These are phyloP conservation scores for Amoebophrya sp. DNA, from an alignment of 169 alveolate species.

Conservation along the genomic window DNA sequence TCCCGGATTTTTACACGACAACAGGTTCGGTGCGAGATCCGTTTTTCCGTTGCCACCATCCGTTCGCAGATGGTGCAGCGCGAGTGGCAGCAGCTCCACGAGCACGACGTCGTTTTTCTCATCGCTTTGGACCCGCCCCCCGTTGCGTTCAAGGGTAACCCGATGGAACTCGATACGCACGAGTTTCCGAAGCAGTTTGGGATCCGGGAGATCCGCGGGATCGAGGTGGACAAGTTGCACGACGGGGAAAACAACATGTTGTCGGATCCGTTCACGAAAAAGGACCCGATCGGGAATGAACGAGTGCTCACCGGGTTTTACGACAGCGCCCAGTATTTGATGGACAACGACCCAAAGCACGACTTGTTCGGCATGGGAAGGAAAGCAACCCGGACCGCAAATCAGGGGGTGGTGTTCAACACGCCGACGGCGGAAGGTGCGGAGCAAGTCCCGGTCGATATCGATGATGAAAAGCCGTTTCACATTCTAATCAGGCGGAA, in stretches of 20 bases:
- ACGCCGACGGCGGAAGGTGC: not conserved
- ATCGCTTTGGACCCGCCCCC: not conserved
- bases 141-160: conserved; percentile 15
- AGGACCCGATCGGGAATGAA: conserved; percentile 56
- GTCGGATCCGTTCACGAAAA: conserved; percentile 48
- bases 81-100: conserved; percentile 21
- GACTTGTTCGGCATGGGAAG: conserved; percentile 30
- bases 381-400: not conserved
- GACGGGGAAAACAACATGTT: conserved; percentile 49
- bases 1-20: not conserved
- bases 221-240: conserved; percentile 42
- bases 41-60: not conserved
- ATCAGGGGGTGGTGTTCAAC: not conserved
- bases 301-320: conserved; percentile 39
- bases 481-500: conserved; percentile 74
- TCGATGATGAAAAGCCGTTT: conserved; percentile 46
- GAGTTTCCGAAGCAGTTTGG: conserved; percentile 46
- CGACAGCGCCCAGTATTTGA: conserved; percentile 68
- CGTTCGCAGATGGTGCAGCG: not conserved
- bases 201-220: conserved; percentile 47
- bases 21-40: not conserved
- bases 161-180: not conserved
- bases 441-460: not conserved
- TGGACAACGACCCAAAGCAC: conserved; percentile 48
- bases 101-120: conserved; percentile 31